Conservation (phyloP, 1,139 yeast genomes). For the Diutina mesorugosa region DNA sequence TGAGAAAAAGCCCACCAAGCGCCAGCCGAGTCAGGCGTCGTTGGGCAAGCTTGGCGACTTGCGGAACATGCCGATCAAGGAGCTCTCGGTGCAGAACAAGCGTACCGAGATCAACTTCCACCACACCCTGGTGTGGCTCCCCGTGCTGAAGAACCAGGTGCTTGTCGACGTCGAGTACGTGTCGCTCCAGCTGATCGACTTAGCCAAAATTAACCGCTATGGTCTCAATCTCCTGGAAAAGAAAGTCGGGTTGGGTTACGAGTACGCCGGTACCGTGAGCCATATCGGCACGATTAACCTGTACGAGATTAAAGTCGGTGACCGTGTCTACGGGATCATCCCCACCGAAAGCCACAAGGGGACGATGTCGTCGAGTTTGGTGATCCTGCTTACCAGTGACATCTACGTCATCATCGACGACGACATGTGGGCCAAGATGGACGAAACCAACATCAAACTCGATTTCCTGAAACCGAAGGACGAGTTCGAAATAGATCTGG, state of each 20-base stretch:
- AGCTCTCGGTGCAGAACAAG: slow-evolving; percentile 27
- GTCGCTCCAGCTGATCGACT: slow-evolving; percentile 25
- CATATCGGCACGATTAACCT: slow-evolving; percentile 17
- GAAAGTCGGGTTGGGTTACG: slow-evolving; percentile 31
- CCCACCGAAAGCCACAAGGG: slow-evolving; percentile 25
- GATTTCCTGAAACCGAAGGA: background rate
- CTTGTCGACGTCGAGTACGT: slow-evolving; percentile 27
- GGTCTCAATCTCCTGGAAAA: slow-evolving; percentile 23
- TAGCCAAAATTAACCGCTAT: slow-evolving; percentile 25
- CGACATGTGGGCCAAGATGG: slow-evolving; percentile 4
- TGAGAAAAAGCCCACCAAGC: slow-evolving; percentile 5
- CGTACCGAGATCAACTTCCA: slow-evolving; percentile 30
- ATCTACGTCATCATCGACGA: slow-evolving; percentile 12
- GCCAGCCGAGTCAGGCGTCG: slow-evolving; percentile 4
- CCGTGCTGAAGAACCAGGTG: slow-evolving; percentile 18
- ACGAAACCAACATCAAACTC: slow-evolving; percentile 2
- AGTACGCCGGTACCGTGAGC: slow-evolving; percentile 23
- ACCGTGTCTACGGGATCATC: slow-evolving; percentile 23
- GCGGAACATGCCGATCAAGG: slow-evolving; percentile 20
- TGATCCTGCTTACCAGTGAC: slow-evolving; percentile 23
- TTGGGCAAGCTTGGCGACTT: slow-evolving; percentile 16
- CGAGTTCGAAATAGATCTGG: background rate
- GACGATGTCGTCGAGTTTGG: slow-evolving; percentile 20
- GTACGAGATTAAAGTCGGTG: slow-evolving; percentile 17
- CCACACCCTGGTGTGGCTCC: slow-evolving; percentile 25